Base-by-base conservation (phyloP, 1,284 basidiomycete genomes). In the Papiliotrema terrestris region DNA sequence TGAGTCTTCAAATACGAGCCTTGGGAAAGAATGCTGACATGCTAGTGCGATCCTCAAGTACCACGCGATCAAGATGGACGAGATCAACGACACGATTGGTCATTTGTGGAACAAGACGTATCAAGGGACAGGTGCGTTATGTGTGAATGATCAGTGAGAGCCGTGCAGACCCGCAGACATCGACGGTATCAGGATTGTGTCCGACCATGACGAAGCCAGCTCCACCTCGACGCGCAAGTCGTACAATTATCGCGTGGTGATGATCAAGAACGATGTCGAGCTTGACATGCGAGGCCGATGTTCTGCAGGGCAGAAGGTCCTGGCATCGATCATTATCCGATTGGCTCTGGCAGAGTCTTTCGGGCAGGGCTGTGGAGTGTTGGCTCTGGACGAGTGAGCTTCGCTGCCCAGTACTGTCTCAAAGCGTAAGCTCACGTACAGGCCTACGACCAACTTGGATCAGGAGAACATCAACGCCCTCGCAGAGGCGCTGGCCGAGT, bases 241-340 rank as follows among this genome's bases (percentile, higher is more conserved):
- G n/a, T 98, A 99, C 81, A 98, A 98, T 76, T 99, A 99, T 77
- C 83, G 96, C 56, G 96, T 96, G 49, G 93, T 96, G 61, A 98
- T 98, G 95, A 89, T 89, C 58, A 98, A 98, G 79, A 94, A 98
- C 72, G 88, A 92, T 68, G 93, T 97, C 42, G 95, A 98, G 77
- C 94, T 99, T 86, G 95, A 99, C 74, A 99, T 99, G 95, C 87
- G 95, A 57, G 96, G 96, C 26, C 86, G 96, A 58, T 99, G 96
- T 76, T 94, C 90, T 20, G 96, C 96, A 0, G 96, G 96, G 0
- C 96, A 99, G 76, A 99, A 98, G 78, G 97, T 98, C 81, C 80
- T 98, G 55, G 96, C 96, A 26, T 96, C 91, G n/a, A 98, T 98
- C 75, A 93, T 98, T 72, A 98, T 99, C 67, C 85, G 96, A 1